Evolutionary conservation across 805 yeast species (phyloP).

Genomic region (Candida adriatica): DNA sequence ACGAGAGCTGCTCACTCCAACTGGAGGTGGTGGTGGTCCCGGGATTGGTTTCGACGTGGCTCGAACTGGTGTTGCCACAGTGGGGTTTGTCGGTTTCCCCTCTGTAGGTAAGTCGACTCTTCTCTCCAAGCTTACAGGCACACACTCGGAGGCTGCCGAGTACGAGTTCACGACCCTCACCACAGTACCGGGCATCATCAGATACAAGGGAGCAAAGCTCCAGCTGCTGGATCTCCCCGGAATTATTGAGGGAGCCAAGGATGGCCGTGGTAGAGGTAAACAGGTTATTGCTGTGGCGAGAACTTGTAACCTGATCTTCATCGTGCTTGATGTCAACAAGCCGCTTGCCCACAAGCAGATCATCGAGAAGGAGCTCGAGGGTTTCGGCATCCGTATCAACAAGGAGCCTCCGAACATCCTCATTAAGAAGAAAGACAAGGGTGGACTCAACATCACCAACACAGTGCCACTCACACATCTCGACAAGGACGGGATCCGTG

Average conservation of each 20-base stretch:
- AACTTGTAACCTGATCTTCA: conserved; percentile 87
- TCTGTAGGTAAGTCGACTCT: conserved; percentile 85
- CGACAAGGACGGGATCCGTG: conserved; percentile 88
- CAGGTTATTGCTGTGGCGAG: conserved; percentile 99
- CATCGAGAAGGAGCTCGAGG: conserved; percentile 93
- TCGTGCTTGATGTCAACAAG: conserved; percentile 92
- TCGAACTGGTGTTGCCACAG: conserved; percentile 96
- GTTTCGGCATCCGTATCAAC: conserved; percentile 93
- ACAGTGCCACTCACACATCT: conserved; percentile 90
- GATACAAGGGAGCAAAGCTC: conserved; percentile 94
- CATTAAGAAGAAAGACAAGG: conserved; percentile 88
- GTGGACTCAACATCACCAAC: conserved; percentile 90
- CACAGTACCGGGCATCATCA: conserved; percentile 94
- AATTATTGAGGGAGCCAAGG: conserved; percentile 86
- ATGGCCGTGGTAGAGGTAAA: conserved; percentile 87
- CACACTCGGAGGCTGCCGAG: conserved; percentile 96
- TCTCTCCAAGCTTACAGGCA: conserved; percentile 84
- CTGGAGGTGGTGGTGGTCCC: conserved; percentile 81
- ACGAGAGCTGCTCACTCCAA: conserved; percentile 76
- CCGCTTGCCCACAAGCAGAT: conserved; percentile 92
- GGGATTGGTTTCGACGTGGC: conserved; percentile 97
- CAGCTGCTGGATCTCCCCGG: conserved; percentile 94
- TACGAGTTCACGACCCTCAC: conserved; percentile 97
- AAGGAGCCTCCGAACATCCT: conserved; percentile 89
- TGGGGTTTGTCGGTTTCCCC: conserved; percentile 98